Percentiles rank a stretch among this genome's conserved stretches.
These are phyloP conservation scores for Cyamopsis tetragonoloba DNA, from an alignment of 306 rosid species.

Conservation along the genomic window DNA sequence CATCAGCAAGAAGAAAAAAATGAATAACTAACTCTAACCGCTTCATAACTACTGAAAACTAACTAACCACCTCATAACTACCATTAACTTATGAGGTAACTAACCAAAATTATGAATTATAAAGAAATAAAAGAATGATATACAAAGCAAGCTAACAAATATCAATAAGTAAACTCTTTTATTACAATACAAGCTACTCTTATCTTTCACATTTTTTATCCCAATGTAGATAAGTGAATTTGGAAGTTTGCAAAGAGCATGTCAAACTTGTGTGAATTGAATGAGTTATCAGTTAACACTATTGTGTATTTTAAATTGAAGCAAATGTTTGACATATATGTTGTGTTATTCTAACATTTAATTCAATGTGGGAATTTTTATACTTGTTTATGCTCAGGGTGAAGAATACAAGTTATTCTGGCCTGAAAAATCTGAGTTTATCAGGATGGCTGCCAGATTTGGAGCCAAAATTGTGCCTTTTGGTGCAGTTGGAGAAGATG, in stretches of 20 bases:
- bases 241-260: background rate
- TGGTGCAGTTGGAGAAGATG: slow-evolving; percentile 92
- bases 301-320: background rate
- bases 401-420: slow-evolving; percentile 87
- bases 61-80: no score
- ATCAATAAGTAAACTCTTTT: background rate
- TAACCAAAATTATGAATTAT: no score
- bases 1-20: no score
- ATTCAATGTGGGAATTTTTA: background rate
- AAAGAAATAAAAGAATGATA: no score
- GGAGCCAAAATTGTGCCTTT: slow-evolving; percentile 94
- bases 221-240: background rate
- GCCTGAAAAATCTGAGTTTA: slow-evolving; percentile 94
- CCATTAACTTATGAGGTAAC: no score
- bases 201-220: background rate
- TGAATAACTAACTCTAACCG: no score
- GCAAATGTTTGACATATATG: no score
- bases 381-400: slow-evolving; percentile 49
- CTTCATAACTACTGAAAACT: no score
- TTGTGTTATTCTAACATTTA: background rate
- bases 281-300: background rate
- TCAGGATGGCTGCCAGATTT: slow-evolving; percentile 89
- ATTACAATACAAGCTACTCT: background rate
- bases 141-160: no score
- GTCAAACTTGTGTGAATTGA: background rate